phyloP scores from a whole-genome alignment of 163 green algal species.

The Chlorella variabilis region DNA sequence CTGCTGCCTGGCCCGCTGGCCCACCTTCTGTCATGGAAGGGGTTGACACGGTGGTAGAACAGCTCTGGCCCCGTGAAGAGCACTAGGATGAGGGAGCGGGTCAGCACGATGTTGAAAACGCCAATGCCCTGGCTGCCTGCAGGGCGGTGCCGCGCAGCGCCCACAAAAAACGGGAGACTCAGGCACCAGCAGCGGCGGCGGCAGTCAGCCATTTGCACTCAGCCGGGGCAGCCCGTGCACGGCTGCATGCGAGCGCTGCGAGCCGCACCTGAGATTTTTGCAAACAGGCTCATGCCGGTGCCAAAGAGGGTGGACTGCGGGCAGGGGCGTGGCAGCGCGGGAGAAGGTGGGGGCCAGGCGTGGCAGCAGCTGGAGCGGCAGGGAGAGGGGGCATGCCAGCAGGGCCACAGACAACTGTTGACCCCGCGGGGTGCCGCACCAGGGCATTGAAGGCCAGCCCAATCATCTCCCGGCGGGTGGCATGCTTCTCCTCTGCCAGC shows the following conservation, averaged over 20 bases:
- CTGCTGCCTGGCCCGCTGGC: too few relatives aligned
- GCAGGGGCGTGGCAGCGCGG: neutral
- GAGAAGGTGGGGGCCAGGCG: neutral
- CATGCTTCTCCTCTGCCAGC: neutral
- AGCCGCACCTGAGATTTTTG: slow-evolving; percentile 41
- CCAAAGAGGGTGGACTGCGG: slow-evolving; percentile 36
- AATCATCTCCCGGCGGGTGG: neutral
- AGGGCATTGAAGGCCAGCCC: slow-evolving; percentile 13
- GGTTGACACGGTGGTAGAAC: slow-evolving; percentile 46
- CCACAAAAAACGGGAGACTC: too few relatives aligned
- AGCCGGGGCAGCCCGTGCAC: too few relatives aligned
- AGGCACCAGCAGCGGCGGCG: neutral
- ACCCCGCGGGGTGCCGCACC: neutral
- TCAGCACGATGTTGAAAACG: slow-evolving; percentile 57
- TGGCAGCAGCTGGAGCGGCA: too few relatives aligned
- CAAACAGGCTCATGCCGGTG: slow-evolving; percentile 44
- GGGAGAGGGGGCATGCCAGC: neutral
- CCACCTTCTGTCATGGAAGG: slow-evolving; percentile 47
- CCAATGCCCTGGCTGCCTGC: slow-evolving; percentile 45
- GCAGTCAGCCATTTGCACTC: too few relatives aligned
- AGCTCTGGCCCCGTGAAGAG: slow-evolving; percentile 47
- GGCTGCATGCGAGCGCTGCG: too few relatives aligned
- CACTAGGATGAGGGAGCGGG: slow-evolving; percentile 49
- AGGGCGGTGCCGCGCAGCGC: too few relatives aligned
- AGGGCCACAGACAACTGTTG: neutral